Conservation (phyloP, 2,329 filamentous ascomycete species). For the Stachybotrys echinatus region DNA sequence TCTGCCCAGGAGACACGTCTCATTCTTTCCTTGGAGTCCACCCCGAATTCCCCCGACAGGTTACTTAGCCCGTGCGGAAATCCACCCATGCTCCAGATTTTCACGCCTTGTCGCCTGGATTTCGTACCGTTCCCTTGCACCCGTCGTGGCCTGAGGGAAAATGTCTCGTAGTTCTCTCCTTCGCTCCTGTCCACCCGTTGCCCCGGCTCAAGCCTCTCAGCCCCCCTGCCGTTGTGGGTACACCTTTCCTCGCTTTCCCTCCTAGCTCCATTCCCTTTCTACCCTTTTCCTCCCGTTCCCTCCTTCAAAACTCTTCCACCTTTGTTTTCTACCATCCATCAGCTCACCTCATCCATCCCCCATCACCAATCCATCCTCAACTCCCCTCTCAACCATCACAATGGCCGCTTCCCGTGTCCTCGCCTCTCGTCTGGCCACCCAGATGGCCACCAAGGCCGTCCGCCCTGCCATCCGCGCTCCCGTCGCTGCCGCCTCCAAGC, state of each 20-base stretch:
- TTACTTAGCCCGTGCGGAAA: slow-evolving; percentile 20
- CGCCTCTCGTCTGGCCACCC: slow-evolving; percentile 70
- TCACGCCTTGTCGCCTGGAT: slow-evolving; percentile 15
- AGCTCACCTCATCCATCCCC: slow-evolving; percentile 21
- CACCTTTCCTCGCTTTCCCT: slow-evolving; percentile 28
- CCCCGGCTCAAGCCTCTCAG: slow-evolving; percentile 27
- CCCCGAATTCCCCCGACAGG: slow-evolving; percentile 28
- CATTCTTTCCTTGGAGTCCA: slow-evolving; percentile 22
- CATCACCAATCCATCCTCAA: slow-evolving; percentile 13
- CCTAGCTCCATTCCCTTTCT: slow-evolving; percentile 31
- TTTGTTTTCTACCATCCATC: slow-evolving; percentile 26
- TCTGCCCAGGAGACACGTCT: slow-evolving; percentile 21
- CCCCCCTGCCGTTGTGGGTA: slow-evolving; percentile 26
- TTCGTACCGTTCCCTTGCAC: too few relatives aligned
- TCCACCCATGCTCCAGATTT: slow-evolving; percentile 16
- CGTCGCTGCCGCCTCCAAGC: slow-evolving; percentile 63
- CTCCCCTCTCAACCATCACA: slow-evolving; percentile 50
- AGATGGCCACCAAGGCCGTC: slow-evolving; percentile 73
- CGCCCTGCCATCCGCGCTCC: slow-evolving; percentile 67
- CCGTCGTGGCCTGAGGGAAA: slow-evolving; percentile 10
- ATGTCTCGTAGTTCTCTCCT: slow-evolving; percentile 21
- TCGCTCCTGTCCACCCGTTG: slow-evolving; percentile 22
- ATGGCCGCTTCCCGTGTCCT: slow-evolving; percentile 77
- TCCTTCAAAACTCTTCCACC: slow-evolving; percentile 26
- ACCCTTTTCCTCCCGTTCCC: slow-evolving; percentile 32